Evolutionary conservation across 352 stramenopile genomes (phyloP).

Genomic region (Phytophthora cryptogea): DNA sequence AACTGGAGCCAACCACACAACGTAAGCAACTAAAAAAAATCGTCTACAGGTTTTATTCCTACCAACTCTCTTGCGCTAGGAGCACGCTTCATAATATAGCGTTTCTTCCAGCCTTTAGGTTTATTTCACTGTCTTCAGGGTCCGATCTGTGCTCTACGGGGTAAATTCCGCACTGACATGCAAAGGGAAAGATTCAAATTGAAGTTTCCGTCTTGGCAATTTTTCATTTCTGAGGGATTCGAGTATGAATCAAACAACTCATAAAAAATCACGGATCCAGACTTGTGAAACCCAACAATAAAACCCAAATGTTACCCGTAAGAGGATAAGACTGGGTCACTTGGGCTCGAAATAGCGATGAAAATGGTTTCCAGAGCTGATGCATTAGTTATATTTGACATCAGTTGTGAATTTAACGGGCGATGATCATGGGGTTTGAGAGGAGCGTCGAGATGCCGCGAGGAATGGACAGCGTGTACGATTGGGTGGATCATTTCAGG

Average conservation of each 20-base stretch:
- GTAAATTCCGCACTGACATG: slow-evolving; percentile 3
- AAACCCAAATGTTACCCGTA: too few species aligned
- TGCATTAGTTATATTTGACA: background rate
- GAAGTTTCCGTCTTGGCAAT: slow-evolving; percentile 3
- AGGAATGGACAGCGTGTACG: slow-evolving; percentile 38
- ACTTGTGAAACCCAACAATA: too few species aligned
- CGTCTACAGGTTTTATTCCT: background rate
- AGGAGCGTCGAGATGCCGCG: slow-evolving; percentile 18
- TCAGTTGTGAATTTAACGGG: slow-evolving; percentile 9
- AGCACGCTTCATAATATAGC: background rate
- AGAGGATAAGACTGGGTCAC: background rate
- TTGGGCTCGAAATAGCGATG: slow-evolving; percentile 13
- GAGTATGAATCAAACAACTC: too few species aligned
- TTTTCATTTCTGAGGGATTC: background rate
- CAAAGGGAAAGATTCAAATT: slow-evolving; percentile 12
- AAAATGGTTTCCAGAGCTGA: slow-evolving; percentile 5
- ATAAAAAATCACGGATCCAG: too few species aligned
- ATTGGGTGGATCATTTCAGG: slow-evolving; percentile 48
- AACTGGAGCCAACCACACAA: background rate
- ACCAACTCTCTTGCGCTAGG: slow-evolving; percentile 4
- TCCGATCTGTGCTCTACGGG: background rate
- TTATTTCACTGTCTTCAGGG: background rate
- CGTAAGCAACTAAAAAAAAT: background rate
- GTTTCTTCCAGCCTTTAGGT: background rate
- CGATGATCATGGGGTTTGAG: slow-evolving; percentile 22